Conservation (phyloP, 164 flowering plant species). For the Berberis thunbergii region DNA sequence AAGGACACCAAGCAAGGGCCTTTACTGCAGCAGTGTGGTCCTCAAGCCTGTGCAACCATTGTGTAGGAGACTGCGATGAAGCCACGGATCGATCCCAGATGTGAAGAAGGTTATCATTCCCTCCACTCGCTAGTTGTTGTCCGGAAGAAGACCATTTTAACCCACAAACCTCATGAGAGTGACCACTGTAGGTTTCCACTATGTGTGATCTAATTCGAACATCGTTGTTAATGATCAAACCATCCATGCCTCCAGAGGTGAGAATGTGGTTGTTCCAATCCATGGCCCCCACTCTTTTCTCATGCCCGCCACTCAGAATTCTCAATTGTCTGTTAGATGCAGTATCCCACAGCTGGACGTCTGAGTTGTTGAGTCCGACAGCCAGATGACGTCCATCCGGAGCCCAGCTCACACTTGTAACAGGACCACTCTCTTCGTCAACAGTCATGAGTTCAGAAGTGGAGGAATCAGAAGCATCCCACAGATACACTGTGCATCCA, state of each 20-base stretch:
- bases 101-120: conserved; percentile 54
- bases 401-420: conserved; percentile 59
- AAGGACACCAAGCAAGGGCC: conserved; percentile 69
- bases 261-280: conserved; percentile 56
- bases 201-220: conserved; percentile 43
- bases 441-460: conserved; percentile 43
- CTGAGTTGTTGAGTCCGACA: conserved; percentile 45
- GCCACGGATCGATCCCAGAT: conserved; percentile 48
- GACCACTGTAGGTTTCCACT: conserved; percentile 47
- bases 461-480: conserved; percentile 45
- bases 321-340: conserved; percentile 41
- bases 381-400: conserved; percentile 55
- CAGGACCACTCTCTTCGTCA: conserved; percentile 42
- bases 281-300: conserved; percentile 41
- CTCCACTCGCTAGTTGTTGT: conserved; percentile 58
- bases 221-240: conserved; percentile 46
- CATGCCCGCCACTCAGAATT: conserved; percentile 43
- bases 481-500: conserved; percentile 40
- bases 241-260: conserved; percentile 52
- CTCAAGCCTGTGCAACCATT: conserved; percentile 55
- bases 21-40: conserved; percentile 64
- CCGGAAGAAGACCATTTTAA: conserved; percentile 59
- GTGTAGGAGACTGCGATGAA: conserved; percentile 30
- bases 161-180: conserved; percentile 56
- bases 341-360: conserved; percentile 55